Base-by-base conservation (phyloP, 192 early-diverging fungal genomes). In the Cladochytrium replicatum region DNA sequence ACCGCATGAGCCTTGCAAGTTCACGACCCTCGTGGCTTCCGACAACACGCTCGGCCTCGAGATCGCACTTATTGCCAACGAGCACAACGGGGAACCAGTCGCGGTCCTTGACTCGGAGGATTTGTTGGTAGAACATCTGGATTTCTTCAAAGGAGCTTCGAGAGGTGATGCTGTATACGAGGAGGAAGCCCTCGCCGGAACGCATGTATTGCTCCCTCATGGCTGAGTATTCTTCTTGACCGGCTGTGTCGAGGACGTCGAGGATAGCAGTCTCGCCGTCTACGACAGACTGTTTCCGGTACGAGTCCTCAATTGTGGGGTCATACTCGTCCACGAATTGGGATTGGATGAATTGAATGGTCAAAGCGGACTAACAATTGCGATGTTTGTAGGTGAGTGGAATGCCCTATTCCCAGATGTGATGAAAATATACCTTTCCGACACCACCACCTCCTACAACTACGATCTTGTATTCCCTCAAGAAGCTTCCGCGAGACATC, bases 211-310 rank as follows among this genome's bases (percentile, higher is more conserved):
- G 77, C 62, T 89, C 86, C 27, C 74, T 37, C 74, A 76, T 76
- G 17, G 74, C 74, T 34, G 34, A 32, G 57, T 89, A 90, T 53
- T 90, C 87, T 51, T 87, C 82, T 49, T 90, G 85, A 42, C 91
- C 91, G 9, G 91, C 91, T 17, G 88, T 90, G 71, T 94, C 91
- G 31, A 94, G 80, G 41, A 94, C 80, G 51, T 94, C 91, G 19
- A 94, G 74, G 55, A 90, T 70, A 38, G 87, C 89, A 31, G 71
- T 72, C 50, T 84, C 78, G 46, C 69, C 74, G 54, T 95, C 89
- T 11, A 95, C 80, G 45, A 80, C 66, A 48, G 83, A 86, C 56
- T 89, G 81, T 58, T 92, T 92, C 53, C 86, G 74, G 71, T 95
- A 85, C 7, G 67, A 74, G 45, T 78, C 75, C 50, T 78, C 75